Evolutionary conservation across 352 stramenopile genomes (phyloP), one percentile per base, ranked within the genome.

Genomic region (Phytophthora brassicae): DNA sequence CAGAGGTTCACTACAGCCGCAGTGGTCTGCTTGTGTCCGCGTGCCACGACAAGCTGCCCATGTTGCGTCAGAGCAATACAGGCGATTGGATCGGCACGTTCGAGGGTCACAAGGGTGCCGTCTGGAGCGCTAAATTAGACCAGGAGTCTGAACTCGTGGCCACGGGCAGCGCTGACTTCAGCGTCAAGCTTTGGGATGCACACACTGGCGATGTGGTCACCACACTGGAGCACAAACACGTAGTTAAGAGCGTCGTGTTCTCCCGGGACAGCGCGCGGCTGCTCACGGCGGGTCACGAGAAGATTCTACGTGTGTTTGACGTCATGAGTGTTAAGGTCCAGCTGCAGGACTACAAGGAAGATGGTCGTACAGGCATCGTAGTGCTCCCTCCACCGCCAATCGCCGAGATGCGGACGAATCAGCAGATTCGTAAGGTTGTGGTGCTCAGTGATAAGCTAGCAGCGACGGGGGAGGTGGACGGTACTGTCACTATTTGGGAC

Each of bases 11-110:
- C 45, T 94, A 94, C 73, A 89, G 78, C 42, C 44, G 49, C 17
- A 71, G 70, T 45, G 86, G 76, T 56, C 86, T 94, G 48, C 74
- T 94, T 20, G 77, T 94, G 66, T 94, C 86, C 17, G 86, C 83
- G 16, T 94, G 86, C 64, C 86, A 94, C 55, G 88, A 97, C 73
- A 95, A 95, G 67, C 74, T 88, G 39, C 89, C 88, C 31, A 96
- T 96, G 88, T 74, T 97, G 45, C 85, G 89, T 3, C 85, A 84
- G 47, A 86, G 73, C 7, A 76, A 81, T 42, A 86, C 88, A 23
- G 89, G 89, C 48, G 81, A 97, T 72, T 99, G 97, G 97, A 99
- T 99, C 63, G 97, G 96, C 45, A 99, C 95, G 6, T 99, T 98
- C 54, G 77, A 92, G 23, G 97, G 97, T 43, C 97, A 99, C 77